Evolutionary conservation across 108 stramenopile species (phyloP).

Genomic region (Nitzschia sp.): DNA sequence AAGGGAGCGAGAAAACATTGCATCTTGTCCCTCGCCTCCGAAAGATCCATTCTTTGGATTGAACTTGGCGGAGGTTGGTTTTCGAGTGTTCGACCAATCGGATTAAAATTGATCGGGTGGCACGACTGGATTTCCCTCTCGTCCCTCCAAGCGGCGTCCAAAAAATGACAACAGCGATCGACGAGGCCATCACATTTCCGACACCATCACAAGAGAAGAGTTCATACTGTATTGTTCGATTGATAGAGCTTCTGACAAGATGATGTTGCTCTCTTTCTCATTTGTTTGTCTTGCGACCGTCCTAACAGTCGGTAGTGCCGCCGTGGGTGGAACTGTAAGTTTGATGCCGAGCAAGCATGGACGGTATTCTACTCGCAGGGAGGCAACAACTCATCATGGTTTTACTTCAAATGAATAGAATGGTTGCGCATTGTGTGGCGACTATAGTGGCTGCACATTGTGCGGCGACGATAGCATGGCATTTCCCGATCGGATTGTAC

Average conservation of each 20-base stretch:
- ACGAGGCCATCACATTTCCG: background rate
- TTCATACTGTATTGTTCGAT: background rate
- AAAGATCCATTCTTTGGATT: slow-evolving; percentile 1
- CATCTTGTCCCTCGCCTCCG: slow-evolving; percentile 5
- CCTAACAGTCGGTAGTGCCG: background rate
- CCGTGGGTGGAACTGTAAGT: background rate
- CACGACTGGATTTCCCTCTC: too few species aligned
- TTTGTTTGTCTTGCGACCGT: background rate
- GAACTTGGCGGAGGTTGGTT: background rate
- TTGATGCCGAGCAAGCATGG: too few species aligned
- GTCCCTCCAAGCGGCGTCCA: too few species aligned
- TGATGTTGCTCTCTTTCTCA: background rate
- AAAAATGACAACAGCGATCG: background rate
- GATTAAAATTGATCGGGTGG: background rate
- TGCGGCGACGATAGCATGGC: slow-evolving; percentile 2
- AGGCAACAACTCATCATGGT: background rate
- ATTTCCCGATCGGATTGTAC: slow-evolving; percentile 8
- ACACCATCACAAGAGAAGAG: background rate
- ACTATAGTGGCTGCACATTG: background rate
- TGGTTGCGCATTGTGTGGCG: slow-evolving; percentile 4
- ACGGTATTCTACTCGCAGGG: too few species aligned
- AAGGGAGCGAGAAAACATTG: slow-evolving; percentile 25
- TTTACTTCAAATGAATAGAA: background rate
- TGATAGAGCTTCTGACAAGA: too few species aligned
- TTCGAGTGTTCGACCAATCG: background rate